phyloP scores from a whole-genome alignment of 345 rosid species.

The Sonneratia alba region DNA sequence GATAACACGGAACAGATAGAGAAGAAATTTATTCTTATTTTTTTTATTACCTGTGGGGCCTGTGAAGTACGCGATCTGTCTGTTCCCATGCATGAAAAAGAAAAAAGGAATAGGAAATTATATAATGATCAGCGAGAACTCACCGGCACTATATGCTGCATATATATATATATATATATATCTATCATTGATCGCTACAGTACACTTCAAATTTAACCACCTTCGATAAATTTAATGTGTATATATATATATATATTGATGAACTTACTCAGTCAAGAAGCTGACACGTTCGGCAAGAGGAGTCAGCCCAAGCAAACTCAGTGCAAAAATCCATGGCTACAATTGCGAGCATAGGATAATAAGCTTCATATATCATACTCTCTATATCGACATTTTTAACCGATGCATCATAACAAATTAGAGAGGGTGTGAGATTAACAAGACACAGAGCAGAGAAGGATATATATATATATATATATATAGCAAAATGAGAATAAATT shows the following conservation, averaged over 20 bases:
- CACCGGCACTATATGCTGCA: no score
- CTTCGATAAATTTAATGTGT: no score
- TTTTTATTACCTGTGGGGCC: conserved; percentile 72
- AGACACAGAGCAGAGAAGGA: no score
- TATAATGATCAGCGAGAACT: not conserved
- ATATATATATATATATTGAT: no score
- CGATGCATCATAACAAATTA: not conserved
- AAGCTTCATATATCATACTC: not conserved
- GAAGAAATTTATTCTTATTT: no score
- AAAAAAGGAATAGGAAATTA: conserved; percentile 1
- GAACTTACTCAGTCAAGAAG: conserved; percentile 78
- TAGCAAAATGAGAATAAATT: no score
- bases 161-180: no score
- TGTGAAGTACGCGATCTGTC: conserved; percentile 83
- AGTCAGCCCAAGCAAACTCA: conserved; percentile 66
- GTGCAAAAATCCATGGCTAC: conserved; percentile 74
- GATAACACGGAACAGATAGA: not conserved
- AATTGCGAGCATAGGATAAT: not conserved
- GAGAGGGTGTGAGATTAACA: no score
- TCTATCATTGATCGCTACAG: no score
- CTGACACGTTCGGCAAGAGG: conserved; percentile 88
- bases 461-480: no score
- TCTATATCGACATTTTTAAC: not conserved
- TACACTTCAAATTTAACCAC: no score
- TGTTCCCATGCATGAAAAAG: conserved; percentile 16